Conservation (phyloP, 2,329 filamentous ascomycete species). For the Myotisia sp. region DNA sequence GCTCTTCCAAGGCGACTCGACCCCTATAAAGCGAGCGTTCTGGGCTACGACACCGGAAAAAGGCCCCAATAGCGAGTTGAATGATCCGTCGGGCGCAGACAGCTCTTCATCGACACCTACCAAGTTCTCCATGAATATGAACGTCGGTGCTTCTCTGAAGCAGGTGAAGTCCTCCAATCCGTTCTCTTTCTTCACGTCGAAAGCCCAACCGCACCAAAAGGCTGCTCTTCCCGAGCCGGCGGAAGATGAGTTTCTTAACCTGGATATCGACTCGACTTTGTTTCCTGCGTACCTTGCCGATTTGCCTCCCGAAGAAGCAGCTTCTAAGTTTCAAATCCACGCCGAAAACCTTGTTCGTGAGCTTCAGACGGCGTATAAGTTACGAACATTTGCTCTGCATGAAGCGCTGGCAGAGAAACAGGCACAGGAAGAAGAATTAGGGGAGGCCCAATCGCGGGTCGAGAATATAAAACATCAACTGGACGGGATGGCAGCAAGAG, state of each 20-base stretch:
- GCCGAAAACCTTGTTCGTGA: conserved; percentile 41
- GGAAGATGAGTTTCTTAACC: conserved; percentile 40
- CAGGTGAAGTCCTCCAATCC: conserved; percentile 23
- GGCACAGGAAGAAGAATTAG: conserved; percentile 46
- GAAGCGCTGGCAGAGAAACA: conserved; percentile 41
- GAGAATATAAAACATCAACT: conserved; percentile 47
- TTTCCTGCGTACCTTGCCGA: conserved; percentile 39
- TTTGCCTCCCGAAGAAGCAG: conserved; percentile 38
- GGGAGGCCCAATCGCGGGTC: conserved; percentile 44
- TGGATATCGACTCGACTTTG: conserved; percentile 41
- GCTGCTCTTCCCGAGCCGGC: conserved; percentile 24
- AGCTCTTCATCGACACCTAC: conserved; percentile 10
- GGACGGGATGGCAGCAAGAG: conserved; percentile 43
- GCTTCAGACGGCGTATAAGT: conserved; percentile 44
- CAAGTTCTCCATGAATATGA: conserved; percentile 19
- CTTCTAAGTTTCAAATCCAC: conserved; percentile 43
- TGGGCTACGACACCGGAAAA: conserved; percentile 4
- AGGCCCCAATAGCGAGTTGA: conserved; percentile 9
- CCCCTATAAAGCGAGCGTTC: conserved; percentile 7
- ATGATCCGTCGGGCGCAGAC: background rate
- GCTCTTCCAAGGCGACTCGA: conserved; percentile 12
- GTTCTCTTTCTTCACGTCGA: conserved; percentile 32
- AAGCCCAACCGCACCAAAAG: conserved; percentile 17
- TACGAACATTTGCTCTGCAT: conserved; percentile 36
- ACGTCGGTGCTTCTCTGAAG: conserved; percentile 20